Conservation (phyloP, 192 early-diverging fungal species). For the Allomyces arbusculus region DNA sequence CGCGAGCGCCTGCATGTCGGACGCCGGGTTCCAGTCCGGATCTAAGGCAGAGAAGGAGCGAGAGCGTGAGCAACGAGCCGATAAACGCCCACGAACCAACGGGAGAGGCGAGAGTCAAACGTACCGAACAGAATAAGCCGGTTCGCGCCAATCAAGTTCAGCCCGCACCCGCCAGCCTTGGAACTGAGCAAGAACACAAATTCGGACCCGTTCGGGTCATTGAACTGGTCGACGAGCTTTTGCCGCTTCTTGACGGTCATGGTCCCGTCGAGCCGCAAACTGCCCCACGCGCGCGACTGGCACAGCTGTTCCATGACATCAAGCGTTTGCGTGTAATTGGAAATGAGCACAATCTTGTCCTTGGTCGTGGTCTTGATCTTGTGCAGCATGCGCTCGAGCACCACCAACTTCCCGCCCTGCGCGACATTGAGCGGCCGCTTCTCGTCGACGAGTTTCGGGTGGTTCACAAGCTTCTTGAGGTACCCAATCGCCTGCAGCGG, state of each 20-base stretch:
- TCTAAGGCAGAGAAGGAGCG: constrained; percentile 6
- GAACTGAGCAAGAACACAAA: constrained; percentile 92
- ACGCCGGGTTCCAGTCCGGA: constrained; percentile 87
- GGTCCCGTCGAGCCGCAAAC: constrained; percentile 71
- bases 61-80: not conserved
- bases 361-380: constrained; percentile 41
- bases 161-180: constrained; percentile 96
- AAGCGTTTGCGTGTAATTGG: constrained; percentile 96
- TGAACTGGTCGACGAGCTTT: constrained; percentile 89
- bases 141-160: constrained; percentile 97
- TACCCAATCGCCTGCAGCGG: constrained; percentile 76
- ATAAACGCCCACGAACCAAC: not conserved
- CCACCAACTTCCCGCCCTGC: constrained; percentile 81
- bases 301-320: constrained; percentile 88
- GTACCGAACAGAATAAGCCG: constrained; percentile 81
- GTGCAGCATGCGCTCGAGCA: constrained; percentile 55
- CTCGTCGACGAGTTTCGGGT: constrained; percentile 59
- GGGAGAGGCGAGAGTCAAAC: not conserved
- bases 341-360: constrained; percentile 96
- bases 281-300: constrained; percentile 35
- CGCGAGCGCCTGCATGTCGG: constrained; percentile 81
- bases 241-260: constrained; percentile 84
- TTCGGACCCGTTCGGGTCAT: constrained; percentile 62
- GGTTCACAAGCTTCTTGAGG: constrained; percentile 93
- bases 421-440: constrained; percentile 21